These are phyloP conservation scores for Fusarium vanettenii DNA, from an alignment of 2,329 filamentous ascomycete genomes.

Conservation along the genomic window DNA sequence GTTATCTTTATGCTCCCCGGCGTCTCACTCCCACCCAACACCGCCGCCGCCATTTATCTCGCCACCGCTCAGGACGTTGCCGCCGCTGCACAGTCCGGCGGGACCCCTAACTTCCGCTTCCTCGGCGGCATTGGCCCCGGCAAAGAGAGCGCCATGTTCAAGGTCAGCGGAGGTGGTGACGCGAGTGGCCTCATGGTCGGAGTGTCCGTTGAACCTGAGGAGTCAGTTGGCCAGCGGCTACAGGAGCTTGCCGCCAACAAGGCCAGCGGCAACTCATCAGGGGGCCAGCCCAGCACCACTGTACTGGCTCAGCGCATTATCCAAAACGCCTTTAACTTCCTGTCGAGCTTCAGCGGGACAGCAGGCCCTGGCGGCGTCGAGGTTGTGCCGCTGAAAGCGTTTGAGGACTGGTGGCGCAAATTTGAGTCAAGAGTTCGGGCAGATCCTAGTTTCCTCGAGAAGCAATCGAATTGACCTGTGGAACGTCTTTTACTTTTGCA, in stretches of 20 bases:
- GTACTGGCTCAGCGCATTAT: slow-evolving; percentile 93
- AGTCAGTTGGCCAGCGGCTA: slow-evolving; percentile 77
- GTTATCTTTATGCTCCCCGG: slow-evolving; percentile 91
- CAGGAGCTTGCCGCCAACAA: slow-evolving; percentile 62
- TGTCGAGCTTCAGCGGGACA: slow-evolving; percentile 84
- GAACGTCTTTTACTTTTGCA: neutral
- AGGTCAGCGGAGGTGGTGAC: slow-evolving; percentile 62
- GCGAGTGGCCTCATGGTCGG: slow-evolving; percentile 75
- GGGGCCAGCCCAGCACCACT: slow-evolving; percentile 70
- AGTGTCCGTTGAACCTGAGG: slow-evolving; percentile 82
- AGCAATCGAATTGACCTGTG: slow-evolving; percentile 49
- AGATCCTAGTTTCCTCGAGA: slow-evolving; percentile 91
- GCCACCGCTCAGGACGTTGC: slow-evolving; percentile 63
- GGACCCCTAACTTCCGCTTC: slow-evolving; percentile 76
- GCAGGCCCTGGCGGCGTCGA: slow-evolving; percentile 74
- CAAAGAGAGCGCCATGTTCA: slow-evolving; percentile 94
- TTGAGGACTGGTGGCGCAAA: slow-evolving; percentile 98
- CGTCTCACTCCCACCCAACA: slow-evolving; percentile 75
- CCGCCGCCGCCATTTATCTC: slow-evolving; percentile 91
- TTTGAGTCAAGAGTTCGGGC: slow-evolving; percentile 88
- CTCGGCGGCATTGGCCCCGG: slow-evolving; percentile 90
- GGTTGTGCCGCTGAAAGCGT: slow-evolving; percentile 92
- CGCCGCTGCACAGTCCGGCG: slow-evolving; percentile 53
- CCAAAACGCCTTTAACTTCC: slow-evolving; percentile 95
- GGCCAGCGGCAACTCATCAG: slow-evolving; percentile 23